Evolutionary conservation across 345 rosid species (phyloP).

Genomic region (Microthlaspi erraticum): DNA sequence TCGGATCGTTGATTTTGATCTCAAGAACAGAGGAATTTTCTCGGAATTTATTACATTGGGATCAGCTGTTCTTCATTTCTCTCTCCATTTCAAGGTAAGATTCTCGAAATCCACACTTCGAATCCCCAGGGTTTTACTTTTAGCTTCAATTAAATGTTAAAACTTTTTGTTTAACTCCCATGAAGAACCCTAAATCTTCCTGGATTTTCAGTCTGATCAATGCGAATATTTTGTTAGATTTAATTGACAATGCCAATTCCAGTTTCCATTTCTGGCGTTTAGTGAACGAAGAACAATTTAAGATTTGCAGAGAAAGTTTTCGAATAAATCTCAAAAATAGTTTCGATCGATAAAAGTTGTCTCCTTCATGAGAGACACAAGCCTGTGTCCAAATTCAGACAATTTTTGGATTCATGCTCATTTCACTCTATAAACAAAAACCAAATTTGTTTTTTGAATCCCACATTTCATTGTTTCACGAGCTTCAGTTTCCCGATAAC

Average conservation of each 20-base stretch:
- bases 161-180: not conserved
- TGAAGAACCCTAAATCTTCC: too few species aligned
- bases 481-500: slow-evolving; percentile 38
- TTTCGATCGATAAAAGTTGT: slow-evolving; percentile 45
- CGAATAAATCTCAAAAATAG: slow-evolving; percentile 24
- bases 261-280: slow-evolving; percentile 25
- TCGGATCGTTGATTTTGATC: not conserved
- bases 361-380: slow-evolving; percentile 45
- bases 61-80: slow-evolving; percentile 15
- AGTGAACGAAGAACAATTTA: slow-evolving; percentile 26
- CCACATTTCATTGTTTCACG: slow-evolving; percentile 20
- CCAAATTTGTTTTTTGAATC: slow-evolving; percentile 13
- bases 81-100: slow-evolving; percentile 27
- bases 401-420: slow-evolving; percentile 37
- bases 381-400: slow-evolving; percentile 44
- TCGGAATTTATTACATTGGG: not conserved
- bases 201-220: too few species aligned
- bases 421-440: slow-evolving; percentile 12
- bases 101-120: slow-evolving; percentile 6
- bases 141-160: not conserved
- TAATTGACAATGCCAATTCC: not conserved
- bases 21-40: not conserved
- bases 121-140: not conserved
- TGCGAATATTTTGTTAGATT: not conserved
- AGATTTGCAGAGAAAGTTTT: slow-evolving; percentile 20